phyloP scores from a whole-genome alignment of 108 stramenopile genomes.

The Phaeodactylum tricornutum region DNA sequence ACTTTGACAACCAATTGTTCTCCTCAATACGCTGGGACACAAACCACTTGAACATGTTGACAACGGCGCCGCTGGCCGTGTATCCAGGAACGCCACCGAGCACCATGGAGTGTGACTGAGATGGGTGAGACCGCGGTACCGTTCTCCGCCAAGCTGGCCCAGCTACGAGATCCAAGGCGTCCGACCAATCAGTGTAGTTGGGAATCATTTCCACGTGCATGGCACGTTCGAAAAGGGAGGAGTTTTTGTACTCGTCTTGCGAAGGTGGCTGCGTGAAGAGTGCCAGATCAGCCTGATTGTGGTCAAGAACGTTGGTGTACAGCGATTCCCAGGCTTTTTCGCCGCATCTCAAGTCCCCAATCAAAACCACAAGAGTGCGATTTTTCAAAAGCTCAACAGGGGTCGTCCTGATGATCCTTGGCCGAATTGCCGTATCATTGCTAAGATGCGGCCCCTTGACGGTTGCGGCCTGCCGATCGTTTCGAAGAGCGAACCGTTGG shows the following conservation, averaged over 20 bases:
- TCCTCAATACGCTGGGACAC: constrained; percentile 1
- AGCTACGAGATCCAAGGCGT: constrained; percentile 33
- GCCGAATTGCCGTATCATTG: too few relatives aligned
- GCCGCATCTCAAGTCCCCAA: constrained; percentile 24
- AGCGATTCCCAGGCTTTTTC: constrained; percentile 26
- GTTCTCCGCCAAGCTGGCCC: too few relatives aligned
- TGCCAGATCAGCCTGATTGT: constrained; percentile 28
- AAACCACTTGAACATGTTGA: constrained; percentile 31
- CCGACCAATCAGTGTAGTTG: constrained; percentile 31
- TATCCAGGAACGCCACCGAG: constrained; percentile 10
- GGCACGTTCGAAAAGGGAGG: constrained; percentile 17
- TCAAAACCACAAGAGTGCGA: constrained; percentile 18
- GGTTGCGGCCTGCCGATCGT: too few relatives aligned
- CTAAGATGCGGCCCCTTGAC: too few relatives aligned
- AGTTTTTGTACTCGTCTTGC: too few relatives aligned
- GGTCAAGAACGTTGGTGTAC: constrained; percentile 22
- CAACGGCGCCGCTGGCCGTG: constrained; percentile 13
- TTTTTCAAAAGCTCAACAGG: too few relatives aligned
- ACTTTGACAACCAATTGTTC: constrained; percentile 7
- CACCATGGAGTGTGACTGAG: too few relatives aligned
- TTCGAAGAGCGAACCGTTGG: too few relatives aligned
- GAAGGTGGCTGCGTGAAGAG: constrained; percentile 8
- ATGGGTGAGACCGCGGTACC: too few relatives aligned
- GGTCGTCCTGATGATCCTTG: too few relatives aligned
- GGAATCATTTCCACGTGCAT: constrained; percentile 19